Evolutionary conservation across 1,284 basidiomycete species (phyloP).

Genomic region (Termitomyces sp.): DNA sequence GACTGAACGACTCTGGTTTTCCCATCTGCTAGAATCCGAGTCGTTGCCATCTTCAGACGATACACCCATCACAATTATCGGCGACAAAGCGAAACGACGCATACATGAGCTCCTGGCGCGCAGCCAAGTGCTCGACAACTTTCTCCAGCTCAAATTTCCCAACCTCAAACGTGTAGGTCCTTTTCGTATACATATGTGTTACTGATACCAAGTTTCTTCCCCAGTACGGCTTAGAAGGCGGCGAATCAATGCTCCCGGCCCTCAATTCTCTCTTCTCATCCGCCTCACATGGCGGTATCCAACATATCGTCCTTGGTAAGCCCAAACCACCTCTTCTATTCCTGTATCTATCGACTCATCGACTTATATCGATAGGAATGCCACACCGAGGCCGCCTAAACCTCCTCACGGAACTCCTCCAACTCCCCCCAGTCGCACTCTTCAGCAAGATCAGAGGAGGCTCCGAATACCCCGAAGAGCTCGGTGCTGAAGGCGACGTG

Average conservation of each 20-base stretch:
- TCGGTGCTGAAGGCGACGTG: constrained; percentile 77
- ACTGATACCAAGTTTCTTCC: neutral
- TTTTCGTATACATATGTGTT: neutral
- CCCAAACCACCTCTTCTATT: neutral
- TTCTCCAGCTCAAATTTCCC: constrained; percentile 78
- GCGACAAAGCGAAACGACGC: constrained; percentile 41
- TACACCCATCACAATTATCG: constrained; percentile 26
- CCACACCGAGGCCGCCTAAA: constrained; percentile 87
- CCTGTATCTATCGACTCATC: neutral
- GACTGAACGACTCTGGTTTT: constrained; percentile 81
- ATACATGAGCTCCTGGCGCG: constrained; percentile 67
- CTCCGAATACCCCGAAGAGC: constrained; percentile 63
- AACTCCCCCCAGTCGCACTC: constrained; percentile 60
- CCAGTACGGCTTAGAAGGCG: constrained; percentile 79
- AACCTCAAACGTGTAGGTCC: constrained; percentile 63
- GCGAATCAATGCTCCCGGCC: constrained; percentile 86
- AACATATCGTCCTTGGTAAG: constrained; percentile 59
- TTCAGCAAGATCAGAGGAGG: constrained; percentile 85
- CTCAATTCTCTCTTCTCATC: constrained; percentile 70
- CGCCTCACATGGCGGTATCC: constrained; percentile 60
- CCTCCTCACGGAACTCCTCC: constrained; percentile 74
- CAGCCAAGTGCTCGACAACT: constrained; percentile 80
- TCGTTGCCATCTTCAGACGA: constrained; percentile 35
- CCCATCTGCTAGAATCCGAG: constrained; percentile 73
- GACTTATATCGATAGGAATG: constrained; percentile 44